These are phyloP conservation scores for Aspergillus phoenicis DNA, from an alignment of 2,329 filamentous ascomycete genomes.

Conservation along the genomic window DNA sequence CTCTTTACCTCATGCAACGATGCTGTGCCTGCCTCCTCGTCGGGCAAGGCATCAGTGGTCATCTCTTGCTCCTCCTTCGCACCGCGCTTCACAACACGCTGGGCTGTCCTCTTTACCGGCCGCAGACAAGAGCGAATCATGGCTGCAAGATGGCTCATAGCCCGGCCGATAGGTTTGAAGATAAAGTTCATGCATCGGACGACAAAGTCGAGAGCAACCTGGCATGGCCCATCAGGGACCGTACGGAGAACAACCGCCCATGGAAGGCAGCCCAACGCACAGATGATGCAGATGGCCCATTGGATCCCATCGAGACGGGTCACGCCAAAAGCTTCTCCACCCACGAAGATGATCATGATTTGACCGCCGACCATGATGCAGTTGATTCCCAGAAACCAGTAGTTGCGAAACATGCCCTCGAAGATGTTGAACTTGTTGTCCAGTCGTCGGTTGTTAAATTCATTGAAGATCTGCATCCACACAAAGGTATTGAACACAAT, in stretches of 20 bases:
- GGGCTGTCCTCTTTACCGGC: constrained; percentile 29
- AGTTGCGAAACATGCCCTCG: constrained; percentile 80
- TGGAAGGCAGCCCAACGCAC: constrained; percentile 82
- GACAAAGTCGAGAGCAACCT: constrained; percentile 52
- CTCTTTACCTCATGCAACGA: constrained; percentile 12
- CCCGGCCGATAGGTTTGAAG: constrained; percentile 45
- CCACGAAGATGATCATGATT: constrained; percentile 85
- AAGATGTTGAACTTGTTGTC: constrained; percentile 97
- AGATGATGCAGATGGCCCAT: constrained; percentile 84
- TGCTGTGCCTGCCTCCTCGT: constrained; percentile 23
- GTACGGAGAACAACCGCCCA: constrained; percentile 79
- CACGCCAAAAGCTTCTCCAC: constrained; percentile 78
- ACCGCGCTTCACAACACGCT: constrained; percentile 10
- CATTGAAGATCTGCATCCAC: constrained; percentile 99
- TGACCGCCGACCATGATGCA: constrained; percentile 85
- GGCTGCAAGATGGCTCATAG: constrained; percentile 30
- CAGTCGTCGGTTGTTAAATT: constrained; percentile 92
- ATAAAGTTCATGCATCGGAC: constrained; percentile 56
- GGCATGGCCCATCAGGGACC: constrained; percentile 69
- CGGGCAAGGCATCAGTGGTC: constrained; percentile 7
- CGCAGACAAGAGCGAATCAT: constrained; percentile 27
- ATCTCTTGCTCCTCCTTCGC: not conserved
- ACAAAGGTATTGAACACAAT: constrained; percentile 98
- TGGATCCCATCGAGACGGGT: constrained; percentile 69
- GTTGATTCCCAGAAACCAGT: constrained; percentile 87